Base-by-base conservation (phyloP, 768 basidiomycete species). In the Ramaria rubella region DNA sequence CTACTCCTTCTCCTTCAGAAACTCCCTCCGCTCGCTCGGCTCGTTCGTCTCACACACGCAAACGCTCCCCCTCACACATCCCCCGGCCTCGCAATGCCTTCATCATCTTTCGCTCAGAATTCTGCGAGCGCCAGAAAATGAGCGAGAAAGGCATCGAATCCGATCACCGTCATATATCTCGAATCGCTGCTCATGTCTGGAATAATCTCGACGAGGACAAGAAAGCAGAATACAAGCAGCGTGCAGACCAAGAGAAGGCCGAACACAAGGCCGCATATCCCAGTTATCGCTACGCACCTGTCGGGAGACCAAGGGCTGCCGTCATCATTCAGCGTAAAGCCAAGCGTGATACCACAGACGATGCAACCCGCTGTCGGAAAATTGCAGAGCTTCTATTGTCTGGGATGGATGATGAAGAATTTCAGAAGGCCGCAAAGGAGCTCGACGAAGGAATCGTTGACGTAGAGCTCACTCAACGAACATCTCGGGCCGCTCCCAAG, bases 141-240 rank as follows among this genome's bases (percentile, higher is more conserved):
- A 53, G 36, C 9, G 52, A 42, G 8, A 34, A 53, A 3, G n/a
- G 17, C 36, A 72, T 80, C 50, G 86, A 87, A 70, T 77, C 73
- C 58, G 81, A 86, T 49, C 89, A 92, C 66, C 83, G 87, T 66
- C 77, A 81, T 54, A 79, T 92, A 57, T 86, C 83, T 57, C 77
- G 81, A 55, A 77, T 89, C 51, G 86, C 83, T 2, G 89, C 84
- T 4, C 67, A 80, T 31, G 75, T 77, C 60, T 94, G 90, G 90
- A 79, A 79, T 48, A 66, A 77, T 52, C 69, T 89, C 30, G 62
- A 70, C 9, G 65, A 68, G 0, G 74, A 71, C 23, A 76, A 81
- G 62, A 79, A 76, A 51, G 68, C 64, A 5, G 69, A 65, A 19
- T 87, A 78, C 75, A 66, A 72, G 38, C 64, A 62, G 15, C 63